phyloP scores from a whole-genome alignment of 2,329 filamentous ascomycete genomes.

The Fusarium illudens region DNA sequence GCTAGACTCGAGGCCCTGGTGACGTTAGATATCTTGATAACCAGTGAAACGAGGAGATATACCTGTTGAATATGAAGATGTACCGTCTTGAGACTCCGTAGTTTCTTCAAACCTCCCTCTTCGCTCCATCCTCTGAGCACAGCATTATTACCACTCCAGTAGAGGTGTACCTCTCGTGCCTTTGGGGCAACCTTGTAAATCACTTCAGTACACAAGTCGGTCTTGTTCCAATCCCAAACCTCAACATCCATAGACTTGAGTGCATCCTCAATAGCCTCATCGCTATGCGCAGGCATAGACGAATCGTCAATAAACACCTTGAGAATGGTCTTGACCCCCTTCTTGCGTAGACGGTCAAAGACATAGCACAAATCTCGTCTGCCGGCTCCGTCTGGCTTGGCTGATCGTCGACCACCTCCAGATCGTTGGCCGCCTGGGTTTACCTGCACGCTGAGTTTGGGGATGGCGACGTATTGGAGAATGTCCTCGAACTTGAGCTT shows the following conservation, averaged over 20 bases:
- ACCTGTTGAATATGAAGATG: conserved; percentile 6
- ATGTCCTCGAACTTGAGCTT: conserved; percentile 7
- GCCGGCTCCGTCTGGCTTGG: background rate
- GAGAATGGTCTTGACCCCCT: background rate
- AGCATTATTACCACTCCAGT: conserved; percentile 13
- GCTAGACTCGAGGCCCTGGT: background rate
- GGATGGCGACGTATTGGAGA: conserved; percentile 14
- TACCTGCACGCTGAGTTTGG: background rate
- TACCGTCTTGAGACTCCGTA: background rate
- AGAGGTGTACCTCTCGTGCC: background rate
- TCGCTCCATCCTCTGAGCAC: conserved; percentile 16
- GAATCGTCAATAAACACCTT: conserved; percentile 5
- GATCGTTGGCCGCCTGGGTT: background rate
- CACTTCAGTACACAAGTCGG: conserved; percentile 13
- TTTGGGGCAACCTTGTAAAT: background rate
- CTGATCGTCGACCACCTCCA: background rate
- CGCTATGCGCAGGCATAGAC: background rate
- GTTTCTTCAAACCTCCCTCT: background rate
- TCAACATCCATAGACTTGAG: background rate
- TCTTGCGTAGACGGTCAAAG: background rate
- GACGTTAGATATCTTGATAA: background rate
- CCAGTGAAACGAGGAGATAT: background rate
- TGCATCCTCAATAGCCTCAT: conserved; percentile 14
- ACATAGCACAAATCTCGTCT: background rate
- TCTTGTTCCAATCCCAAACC: conserved; percentile 18